These are phyloP conservation scores for Amauroascus niger DNA, from an alignment of 2,329 filamentous ascomycete species.

Conservation along the genomic window DNA sequence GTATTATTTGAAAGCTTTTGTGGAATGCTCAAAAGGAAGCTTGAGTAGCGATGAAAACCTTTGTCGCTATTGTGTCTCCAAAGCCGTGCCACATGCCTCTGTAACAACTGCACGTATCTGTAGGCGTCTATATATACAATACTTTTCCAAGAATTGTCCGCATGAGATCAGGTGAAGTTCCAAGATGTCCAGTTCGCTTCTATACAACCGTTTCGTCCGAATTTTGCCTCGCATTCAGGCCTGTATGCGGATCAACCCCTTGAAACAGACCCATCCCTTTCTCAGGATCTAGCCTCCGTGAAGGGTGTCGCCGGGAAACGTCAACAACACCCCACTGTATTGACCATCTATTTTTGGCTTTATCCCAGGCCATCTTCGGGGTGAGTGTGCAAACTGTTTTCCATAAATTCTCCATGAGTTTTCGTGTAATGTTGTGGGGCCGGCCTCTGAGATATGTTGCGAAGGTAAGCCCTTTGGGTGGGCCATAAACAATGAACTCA, in stretches of 20 bases:
- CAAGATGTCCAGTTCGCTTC: neutral
- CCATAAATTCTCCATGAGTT: slow-evolving; percentile 34
- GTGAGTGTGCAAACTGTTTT: slow-evolving; percentile 28
- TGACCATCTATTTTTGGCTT: slow-evolving; percentile 17
- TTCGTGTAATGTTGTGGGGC: slow-evolving; percentile 32
- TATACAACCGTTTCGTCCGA: neutral
- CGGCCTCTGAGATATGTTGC: slow-evolving; percentile 27
- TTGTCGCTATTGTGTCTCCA: neutral
- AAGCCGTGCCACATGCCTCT: neutral
- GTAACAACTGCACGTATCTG: neutral
- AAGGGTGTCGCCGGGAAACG: neutral
- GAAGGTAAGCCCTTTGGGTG: slow-evolving; percentile 31
- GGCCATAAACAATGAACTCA: slow-evolving; percentile 29
- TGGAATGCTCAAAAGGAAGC: slow-evolving; percentile 59
- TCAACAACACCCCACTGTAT: slow-evolving; percentile 25
- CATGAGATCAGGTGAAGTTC: neutral
- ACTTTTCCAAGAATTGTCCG: no score
- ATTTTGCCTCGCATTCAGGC: neutral
- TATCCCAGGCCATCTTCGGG: slow-evolving; percentile 25
- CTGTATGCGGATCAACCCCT: slow-evolving; percentile 14
- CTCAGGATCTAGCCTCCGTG: slow-evolving; percentile 13
- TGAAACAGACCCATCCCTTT: slow-evolving; percentile 14
- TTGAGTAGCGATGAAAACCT: slow-evolving; percentile 16
- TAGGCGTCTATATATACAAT: neutral
- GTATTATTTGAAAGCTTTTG: slow-evolving; percentile 79